Percentiles rank a stretch among this genome's conserved stretches.
These are phyloP conservation scores for Dioscorea zingiberensis DNA, from an alignment of 106 monocot genomes.

Conservation along the genomic window DNA sequence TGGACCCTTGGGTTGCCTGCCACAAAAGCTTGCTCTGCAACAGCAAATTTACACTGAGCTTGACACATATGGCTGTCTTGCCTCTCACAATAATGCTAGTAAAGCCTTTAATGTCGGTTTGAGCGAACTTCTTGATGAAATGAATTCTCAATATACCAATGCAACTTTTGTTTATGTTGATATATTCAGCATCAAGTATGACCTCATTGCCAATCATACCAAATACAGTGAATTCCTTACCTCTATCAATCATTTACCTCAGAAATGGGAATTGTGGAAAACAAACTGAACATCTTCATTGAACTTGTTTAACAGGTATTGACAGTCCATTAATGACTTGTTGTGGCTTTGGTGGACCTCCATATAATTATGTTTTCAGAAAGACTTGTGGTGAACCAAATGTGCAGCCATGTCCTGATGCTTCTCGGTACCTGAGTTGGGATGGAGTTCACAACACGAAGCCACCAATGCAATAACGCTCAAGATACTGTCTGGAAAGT, in stretches of 20 bases:
- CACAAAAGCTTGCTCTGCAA: slow-evolving; percentile 38
- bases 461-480: slow-evolving; percentile 27
- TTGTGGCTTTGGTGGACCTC: slow-evolving; percentile 45
- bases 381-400: slow-evolving; percentile 48
- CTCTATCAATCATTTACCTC: not conserved
- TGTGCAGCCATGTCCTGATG: slow-evolving; percentile 26
- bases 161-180: slow-evolving; percentile 33
- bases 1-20: slow-evolving; percentile 49
- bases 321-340: slow-evolving; percentile 48
- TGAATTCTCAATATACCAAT: slow-evolving; percentile 19
- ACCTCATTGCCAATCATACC: slow-evolving; percentile 37
- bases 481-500: slow-evolving; percentile 26
- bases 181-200: slow-evolving; percentile 41
- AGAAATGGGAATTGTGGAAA: not conserved
- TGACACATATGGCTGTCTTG: slow-evolving; percentile 44
- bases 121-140: slow-evolving; percentile 16
- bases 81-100: slow-evolving; percentile 33
- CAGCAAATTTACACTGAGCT: slow-evolving; percentile 31
- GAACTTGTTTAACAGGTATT: slow-evolving; percentile 14
- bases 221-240: slow-evolving; percentile 30
- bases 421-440: slow-evolving; percentile 33
- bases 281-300: not conserved
- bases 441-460: slow-evolving; percentile 50
- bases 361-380: slow-evolving; percentile 30
- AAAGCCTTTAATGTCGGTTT: slow-evolving; percentile 37